Percentiles rank a stretch among this genome's conserved stretches.
Evolutionary conservation across 1,284 basidiomycete genomes (phyloP).

Genomic region (Puccinia triticina): DNA sequence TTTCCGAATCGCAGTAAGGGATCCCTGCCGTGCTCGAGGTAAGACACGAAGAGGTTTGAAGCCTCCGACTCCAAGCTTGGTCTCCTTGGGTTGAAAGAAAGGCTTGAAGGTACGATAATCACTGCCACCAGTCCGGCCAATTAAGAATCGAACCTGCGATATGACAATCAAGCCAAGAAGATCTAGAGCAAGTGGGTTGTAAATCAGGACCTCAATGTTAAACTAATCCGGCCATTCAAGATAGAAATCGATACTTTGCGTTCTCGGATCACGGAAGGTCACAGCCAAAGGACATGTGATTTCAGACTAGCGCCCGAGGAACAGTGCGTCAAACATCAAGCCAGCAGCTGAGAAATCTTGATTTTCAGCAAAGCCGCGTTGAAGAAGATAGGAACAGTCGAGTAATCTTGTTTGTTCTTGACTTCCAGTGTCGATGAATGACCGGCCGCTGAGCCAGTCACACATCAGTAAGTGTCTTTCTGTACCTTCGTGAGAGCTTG

Average conservation of each 20-base stretch:
- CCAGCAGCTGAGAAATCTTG: constrained; percentile 89
- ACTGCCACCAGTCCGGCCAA: constrained; percentile 97
- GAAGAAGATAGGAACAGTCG: constrained; percentile 67
- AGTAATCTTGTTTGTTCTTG: no score
- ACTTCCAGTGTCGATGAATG: no score
- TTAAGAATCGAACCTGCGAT: constrained; percentile 94
- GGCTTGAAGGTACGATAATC: constrained; percentile 69
- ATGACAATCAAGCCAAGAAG: constrained; percentile 96
- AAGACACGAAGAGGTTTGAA: no score
- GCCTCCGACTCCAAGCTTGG: no score
- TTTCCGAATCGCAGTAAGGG: no score
- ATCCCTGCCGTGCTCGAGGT: no score
- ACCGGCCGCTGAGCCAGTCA: no score
- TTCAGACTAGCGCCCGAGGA: constrained; percentile 85
- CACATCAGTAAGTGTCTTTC: no score
- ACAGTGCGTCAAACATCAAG: constrained; percentile 92
- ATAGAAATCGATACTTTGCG: constrained; percentile 78
- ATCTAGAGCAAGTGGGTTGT: constrained; percentile 99
- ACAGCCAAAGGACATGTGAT: constrained; percentile 76
- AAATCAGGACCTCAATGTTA: constrained; percentile 98
- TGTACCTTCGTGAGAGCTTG: no score
- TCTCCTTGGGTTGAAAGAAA: no score
- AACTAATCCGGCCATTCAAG: constrained; percentile 95
- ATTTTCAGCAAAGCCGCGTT: constrained; percentile 94
- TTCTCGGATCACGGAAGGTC: constrained; percentile 54